Percentiles rank a stretch among this genome's conserved stretches.
phyloP scores from a whole-genome alignment of 2,329 filamentous ascomycete genomes.

The Colletotrichum sp. region DNA sequence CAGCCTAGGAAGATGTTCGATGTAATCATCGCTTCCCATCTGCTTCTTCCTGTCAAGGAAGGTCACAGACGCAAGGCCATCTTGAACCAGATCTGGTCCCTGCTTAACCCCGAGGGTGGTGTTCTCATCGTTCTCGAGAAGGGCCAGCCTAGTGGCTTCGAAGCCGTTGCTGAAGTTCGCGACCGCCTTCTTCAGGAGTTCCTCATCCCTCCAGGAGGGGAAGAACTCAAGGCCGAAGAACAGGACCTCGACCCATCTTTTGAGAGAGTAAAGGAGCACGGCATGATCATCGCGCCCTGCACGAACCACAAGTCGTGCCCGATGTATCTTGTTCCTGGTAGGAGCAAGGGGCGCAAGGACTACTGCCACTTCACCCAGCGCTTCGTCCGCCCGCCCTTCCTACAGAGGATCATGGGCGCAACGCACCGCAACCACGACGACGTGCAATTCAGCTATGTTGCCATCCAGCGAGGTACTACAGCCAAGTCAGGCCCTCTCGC shows the following conservation, averaged over 20 bases:
- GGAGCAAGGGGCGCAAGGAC: conserved; percentile 78
- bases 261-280: conserved; percentile 56
- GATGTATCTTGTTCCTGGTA: conserved; percentile 79
- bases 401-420: conserved; percentile 76
- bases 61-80: conserved; percentile 79
- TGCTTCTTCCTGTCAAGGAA: conserved; percentile 77
- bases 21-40: conserved; percentile 87
- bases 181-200: conserved; percentile 78
- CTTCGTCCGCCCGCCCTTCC: conserved; percentile 81
- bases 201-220: conserved; percentile 63
- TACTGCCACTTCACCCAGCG: conserved; percentile 92
- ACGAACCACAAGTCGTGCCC: conserved; percentile 89
- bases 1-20: conserved; percentile 81
- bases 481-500: conserved; percentile 38
- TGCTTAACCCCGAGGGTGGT: conserved; percentile 84
- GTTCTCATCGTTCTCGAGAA: conserved; percentile 90
- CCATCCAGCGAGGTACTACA: conserved; percentile 75
- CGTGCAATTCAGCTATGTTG: conserved; percentile 87
- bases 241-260: conserved; percentile 40
- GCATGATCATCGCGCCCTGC: conserved; percentile 76
- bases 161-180: conserved; percentile 85
- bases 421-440: conserved; percentile 84
- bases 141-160: conserved; percentile 88
- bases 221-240: conserved; percentile 42
- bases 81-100: conserved; percentile 87